Evolutionary conservation across 169 alveolate genomes (phyloP).

Genomic region (Neospora caninum): DNA sequence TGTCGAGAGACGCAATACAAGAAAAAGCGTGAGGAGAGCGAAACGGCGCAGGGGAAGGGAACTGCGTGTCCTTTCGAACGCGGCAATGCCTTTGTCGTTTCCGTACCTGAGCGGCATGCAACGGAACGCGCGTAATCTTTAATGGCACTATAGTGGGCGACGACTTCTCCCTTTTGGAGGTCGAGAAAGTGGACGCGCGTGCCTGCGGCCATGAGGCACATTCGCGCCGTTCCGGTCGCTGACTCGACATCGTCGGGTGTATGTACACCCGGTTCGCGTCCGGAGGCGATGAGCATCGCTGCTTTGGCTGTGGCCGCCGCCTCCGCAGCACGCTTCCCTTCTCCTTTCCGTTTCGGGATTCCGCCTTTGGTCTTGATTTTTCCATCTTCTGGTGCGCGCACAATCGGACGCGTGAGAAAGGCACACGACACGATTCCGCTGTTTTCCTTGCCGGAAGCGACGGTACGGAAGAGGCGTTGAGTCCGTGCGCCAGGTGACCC

Average conservation of each 20-base stretch:
- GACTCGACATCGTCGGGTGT: not conserved
- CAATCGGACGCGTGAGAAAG: not conserved
- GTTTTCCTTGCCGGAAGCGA: not conserved
- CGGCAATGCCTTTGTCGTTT: too few species aligned
- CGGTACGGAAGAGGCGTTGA: not conserved
- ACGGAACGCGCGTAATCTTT: conserved; percentile 14
- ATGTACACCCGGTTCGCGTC: not conserved
- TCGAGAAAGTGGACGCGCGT: conserved; percentile 29
- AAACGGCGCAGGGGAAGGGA: not conserved
- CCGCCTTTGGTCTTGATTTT: not conserved
- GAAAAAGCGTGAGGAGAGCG: not conserved
- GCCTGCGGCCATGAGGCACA: conserved; percentile 45
- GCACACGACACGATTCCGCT: conserved; percentile 33
- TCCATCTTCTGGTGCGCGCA: not conserved
- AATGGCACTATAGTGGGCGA: conserved; percentile 31
- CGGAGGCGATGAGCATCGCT: not conserved
- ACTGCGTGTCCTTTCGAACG: too few species aligned
- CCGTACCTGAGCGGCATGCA: conserved; percentile 25
- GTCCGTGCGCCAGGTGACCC: conserved; percentile 5
- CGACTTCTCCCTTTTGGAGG: not conserved
- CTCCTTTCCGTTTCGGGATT: not conserved
- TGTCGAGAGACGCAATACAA: too few species aligned
- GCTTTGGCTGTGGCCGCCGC: conserved; percentile 31
- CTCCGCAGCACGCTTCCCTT: conserved; percentile 20
- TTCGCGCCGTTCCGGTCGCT: not conserved